Conservation (phyloP, 768 basidiomycete genomes). For the Boletus reticulatus region DNA sequence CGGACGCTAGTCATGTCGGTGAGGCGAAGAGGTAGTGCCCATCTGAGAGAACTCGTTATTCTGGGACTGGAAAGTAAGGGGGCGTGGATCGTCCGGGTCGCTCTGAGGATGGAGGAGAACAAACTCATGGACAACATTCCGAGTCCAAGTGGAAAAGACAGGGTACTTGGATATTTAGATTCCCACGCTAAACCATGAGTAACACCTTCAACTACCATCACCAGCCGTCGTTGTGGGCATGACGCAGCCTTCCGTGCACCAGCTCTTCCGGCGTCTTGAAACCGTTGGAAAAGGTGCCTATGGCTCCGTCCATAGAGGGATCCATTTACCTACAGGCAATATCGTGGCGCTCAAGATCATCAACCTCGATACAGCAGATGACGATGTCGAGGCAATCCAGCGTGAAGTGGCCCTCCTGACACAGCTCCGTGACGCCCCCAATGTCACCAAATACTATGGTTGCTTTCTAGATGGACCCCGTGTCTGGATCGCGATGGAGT, state of each 20-base stretch:
- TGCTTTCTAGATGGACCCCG: slow-evolving; percentile 93
- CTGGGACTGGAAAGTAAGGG: slow-evolving; percentile 10
- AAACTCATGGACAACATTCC: slow-evolving; percentile 14
- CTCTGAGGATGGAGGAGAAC: slow-evolving; percentile 23
- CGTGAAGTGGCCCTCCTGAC: slow-evolving; percentile 91
- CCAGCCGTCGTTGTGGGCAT: slow-evolving; percentile 18
- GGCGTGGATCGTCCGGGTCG: slow-evolving; percentile 22
- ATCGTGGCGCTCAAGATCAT: slow-evolving; percentile 98
- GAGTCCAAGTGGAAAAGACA: neutral
- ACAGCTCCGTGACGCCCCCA: slow-evolving; percentile 85
- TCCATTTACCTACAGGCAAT: slow-evolving; percentile 79
- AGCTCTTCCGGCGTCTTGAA: slow-evolving; percentile 82
- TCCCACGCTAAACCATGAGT: slow-evolving; percentile 16
- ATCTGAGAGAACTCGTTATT: slow-evolving; percentile 16
- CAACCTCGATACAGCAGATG: slow-evolving; percentile 94
- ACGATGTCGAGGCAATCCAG: slow-evolving; percentile 96
- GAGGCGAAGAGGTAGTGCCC: slow-evolving; percentile 21
- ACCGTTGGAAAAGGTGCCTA: slow-evolving; percentile 96
- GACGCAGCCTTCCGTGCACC: slow-evolving; percentile 65
- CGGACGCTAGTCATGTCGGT: slow-evolving; percentile 36
- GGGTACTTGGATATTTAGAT: neutral
- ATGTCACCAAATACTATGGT: slow-evolving; percentile 95
- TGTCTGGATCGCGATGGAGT: slow-evolving; percentile 99
- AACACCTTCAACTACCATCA: neutral
- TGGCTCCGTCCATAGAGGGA: slow-evolving; percentile 92